Conservation (phyloP, 108 stramenopile genomes). For the Cyclotella sp. region DNA sequence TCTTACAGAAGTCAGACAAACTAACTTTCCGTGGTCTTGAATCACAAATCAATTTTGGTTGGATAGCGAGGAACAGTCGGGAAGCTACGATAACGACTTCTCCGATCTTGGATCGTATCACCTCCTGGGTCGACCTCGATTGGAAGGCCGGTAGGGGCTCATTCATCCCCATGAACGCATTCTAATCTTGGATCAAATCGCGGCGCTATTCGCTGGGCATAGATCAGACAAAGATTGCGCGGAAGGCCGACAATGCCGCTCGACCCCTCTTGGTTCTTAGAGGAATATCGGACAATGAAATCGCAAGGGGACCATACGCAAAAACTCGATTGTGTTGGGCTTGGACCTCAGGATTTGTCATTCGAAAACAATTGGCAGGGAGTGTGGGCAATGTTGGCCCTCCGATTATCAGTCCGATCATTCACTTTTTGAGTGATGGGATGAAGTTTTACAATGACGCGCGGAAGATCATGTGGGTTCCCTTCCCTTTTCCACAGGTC, state of each 20-base stretch:
- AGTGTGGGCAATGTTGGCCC: slow-evolving; percentile 68
- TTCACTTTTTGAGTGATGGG: slow-evolving; percentile 80
- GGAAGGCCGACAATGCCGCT: slow-evolving; percentile 65
- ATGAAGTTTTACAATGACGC: slow-evolving; percentile 81
- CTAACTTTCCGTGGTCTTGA: no score
- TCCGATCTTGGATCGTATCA: slow-evolving; percentile 11
- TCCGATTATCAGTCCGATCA: slow-evolving; percentile 69
- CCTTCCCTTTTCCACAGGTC: slow-evolving; percentile 82
- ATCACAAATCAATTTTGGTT: no score
- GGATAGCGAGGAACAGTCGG: background rate
- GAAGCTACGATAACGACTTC: background rate
- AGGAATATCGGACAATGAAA: slow-evolving; percentile 75
- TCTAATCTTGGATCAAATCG: slow-evolving; percentile 70
- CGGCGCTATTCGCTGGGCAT: slow-evolving; percentile 59
- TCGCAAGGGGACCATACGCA: slow-evolving; percentile 73
- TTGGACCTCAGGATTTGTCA: slow-evolving; percentile 76
- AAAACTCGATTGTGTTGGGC: slow-evolving; percentile 70
- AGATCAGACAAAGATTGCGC: slow-evolving; percentile 52
- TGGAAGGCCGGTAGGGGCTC: slow-evolving; percentile 71
- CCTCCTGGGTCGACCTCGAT: slow-evolving; percentile 55
- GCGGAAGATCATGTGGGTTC: slow-evolving; percentile 75
- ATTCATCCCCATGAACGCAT: slow-evolving; percentile 39
- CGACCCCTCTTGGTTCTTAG: slow-evolving; percentile 77
- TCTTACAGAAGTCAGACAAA: no score
- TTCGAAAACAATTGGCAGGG: slow-evolving; percentile 76